phyloP scores from a whole-genome alignment of 2,329 filamentous ascomycete species.

The Epichloe glyceriae region DNA sequence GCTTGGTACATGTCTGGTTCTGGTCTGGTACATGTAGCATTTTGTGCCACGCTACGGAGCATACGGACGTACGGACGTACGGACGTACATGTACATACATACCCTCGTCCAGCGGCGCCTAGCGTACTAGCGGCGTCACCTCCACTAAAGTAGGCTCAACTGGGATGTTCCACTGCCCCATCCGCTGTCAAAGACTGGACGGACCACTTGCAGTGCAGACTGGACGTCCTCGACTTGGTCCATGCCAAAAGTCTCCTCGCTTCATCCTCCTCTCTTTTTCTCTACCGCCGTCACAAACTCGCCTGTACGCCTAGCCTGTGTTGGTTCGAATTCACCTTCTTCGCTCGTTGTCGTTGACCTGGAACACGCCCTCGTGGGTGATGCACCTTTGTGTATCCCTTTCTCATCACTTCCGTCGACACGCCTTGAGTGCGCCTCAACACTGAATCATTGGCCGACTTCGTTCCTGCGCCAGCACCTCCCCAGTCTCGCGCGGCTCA shows the following conservation, averaged over 20 bases:
- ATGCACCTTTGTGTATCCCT: not conserved
- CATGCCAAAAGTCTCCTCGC: not conserved
- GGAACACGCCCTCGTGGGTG: not conserved
- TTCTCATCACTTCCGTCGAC: not conserved
- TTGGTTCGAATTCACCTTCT: not conserved
- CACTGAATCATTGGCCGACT: not conserved
- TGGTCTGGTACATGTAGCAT: conserved; percentile 1
- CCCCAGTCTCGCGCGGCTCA: not conserved
- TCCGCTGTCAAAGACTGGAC: not conserved
- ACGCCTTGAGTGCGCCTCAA: not conserved
- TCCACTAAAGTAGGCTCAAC: not conserved
- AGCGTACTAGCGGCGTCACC: not conserved
- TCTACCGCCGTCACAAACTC: not conserved
- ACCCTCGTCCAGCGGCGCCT: conserved; percentile 3
- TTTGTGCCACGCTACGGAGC: conserved; percentile 5
- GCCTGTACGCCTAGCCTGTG: not conserved
- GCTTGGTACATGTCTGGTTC: not conserved
- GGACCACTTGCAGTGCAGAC: not conserved
- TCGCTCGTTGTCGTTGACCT: not conserved
- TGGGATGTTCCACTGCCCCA: not conserved
- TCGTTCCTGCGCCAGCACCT: not conserved
- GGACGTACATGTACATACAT: not conserved
- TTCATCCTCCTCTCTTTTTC: not conserved
- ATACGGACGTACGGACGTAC: too few species aligned
- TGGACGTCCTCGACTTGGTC: not conserved